Conservation (phyloP, 2,329 filamentous ascomycete genomes). For the Talaromyces sp. region DNA sequence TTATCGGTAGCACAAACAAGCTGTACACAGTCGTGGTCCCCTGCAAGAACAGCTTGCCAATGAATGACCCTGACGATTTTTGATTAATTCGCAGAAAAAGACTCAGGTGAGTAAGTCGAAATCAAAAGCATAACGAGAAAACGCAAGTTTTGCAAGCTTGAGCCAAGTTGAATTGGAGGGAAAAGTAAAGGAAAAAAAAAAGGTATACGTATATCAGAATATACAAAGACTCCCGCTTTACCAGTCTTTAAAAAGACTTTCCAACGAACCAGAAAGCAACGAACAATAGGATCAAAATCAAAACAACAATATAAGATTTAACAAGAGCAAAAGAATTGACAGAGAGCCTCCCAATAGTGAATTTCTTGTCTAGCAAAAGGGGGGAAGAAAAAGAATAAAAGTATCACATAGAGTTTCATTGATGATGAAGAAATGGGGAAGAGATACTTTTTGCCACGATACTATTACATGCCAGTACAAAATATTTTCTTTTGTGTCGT, state of each 20-base stretch:
- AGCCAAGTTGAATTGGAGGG: neutral
- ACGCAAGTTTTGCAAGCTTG: neutral
- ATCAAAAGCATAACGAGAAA: neutral
- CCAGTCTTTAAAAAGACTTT: neutral
- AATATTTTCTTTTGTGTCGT: neutral
- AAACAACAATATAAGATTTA: constrained; percentile 17
- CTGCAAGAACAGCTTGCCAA: neutral
- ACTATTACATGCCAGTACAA: constrained; percentile 10
- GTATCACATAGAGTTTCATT: neutral
- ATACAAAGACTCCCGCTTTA: constrained; percentile 1
- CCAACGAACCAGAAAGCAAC: neutral
- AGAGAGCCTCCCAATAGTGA: constrained; percentile 13
- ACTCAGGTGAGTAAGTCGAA: neutral
- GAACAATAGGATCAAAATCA: neutral
- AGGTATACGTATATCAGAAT: neutral
- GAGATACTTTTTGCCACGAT: constrained; percentile 1
- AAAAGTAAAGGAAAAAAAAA: neutral
- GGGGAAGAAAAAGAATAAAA: neutral
- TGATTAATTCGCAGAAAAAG: neutral
- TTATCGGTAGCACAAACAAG: neutral
- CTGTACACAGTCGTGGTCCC: neutral
- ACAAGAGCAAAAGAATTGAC: constrained; percentile 13
- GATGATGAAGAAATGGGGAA: neutral
- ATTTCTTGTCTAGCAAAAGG: constrained; percentile 14
- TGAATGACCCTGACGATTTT: neutral